Base-by-base conservation (phyloP, 129 eudicot genomes). In the Sambucus nigra region DNA sequence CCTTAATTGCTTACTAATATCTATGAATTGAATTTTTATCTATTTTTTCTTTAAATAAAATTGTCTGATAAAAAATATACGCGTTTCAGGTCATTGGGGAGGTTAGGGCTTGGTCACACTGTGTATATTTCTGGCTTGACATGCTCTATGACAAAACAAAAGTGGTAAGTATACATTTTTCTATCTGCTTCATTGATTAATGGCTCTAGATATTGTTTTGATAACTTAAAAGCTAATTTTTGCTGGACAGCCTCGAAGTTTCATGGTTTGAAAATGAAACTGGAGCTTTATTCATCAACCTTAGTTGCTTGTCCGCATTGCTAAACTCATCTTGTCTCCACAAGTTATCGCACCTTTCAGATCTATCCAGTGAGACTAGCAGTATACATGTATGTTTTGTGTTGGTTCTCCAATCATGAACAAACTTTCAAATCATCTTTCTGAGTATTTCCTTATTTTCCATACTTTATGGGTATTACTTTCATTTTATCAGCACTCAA, bases 281-380 rank as follows among this genome's bases (percentile, higher is more conserved):
- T 45, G 89, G 87, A 55, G 67, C 84, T 57, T 72, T 75, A 18
- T 72, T 91, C 51, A 62, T 82, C 58, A 91, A 85, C 35, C 51
- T 91, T 56, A 91, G 98, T 53, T 85, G 89, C 80, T 74, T 91
- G 76, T 89, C 95, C 41, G 94, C 94, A 40, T 61, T 85, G 66
- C 73, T 91, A 51, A 91, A 79, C 58, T 80, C 98, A 25, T 69
- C 88, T 39, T 85, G 95, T 67, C 94, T 85, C 51, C 94, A 82
- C 72, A 76, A 77, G 65, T 59, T 75, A 45, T 79, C 81, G 23
- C 18, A 26, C 69, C 86, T 91, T 67, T 80, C 78, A 50, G 87
- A 91, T 66, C 68, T 91, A 46, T 73, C 86, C 3, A 41, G 25
- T 18, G 47, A 65, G 65, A 63, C 29, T 24, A 71, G 53, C 55